Percentiles rank a stretch among this genome's conserved stretches.
phyloP scores from a whole-genome alignment of 805 yeast species.

The Candida rishiriensis region DNA sequence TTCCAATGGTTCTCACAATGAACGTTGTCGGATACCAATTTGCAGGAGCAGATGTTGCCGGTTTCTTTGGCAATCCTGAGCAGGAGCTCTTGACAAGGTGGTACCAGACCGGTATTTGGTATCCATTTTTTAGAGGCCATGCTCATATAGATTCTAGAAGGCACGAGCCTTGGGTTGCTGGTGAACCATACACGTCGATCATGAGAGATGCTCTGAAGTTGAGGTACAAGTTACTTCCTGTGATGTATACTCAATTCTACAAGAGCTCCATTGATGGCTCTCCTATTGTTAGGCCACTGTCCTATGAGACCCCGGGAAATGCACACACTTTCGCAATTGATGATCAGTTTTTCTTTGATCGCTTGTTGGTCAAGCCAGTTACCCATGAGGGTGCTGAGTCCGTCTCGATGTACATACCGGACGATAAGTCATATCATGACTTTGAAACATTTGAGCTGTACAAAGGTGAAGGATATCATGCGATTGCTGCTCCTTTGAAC shows the following conservation, averaged over 20 bases:
- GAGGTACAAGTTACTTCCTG: slow-evolving; percentile 74
- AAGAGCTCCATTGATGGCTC: slow-evolving; percentile 55
- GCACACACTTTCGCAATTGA: slow-evolving; percentile 55
- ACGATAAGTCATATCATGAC: slow-evolving; percentile 52
- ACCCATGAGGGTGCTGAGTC: slow-evolving; percentile 45
- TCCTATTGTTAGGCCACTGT: slow-evolving; percentile 70
- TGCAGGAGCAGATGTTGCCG: slow-evolving; percentile 96
- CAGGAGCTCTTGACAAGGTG: slow-evolving; percentile 80
- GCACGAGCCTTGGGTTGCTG: slow-evolving; percentile 87
- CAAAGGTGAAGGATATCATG: slow-evolving; percentile 37
- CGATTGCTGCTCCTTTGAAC: slow-evolving; percentile 42
- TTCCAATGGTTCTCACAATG: slow-evolving; percentile 83
- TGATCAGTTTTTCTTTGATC: slow-evolving; percentile 78
- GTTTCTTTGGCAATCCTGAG: slow-evolving; percentile 88
- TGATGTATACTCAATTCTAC: slow-evolving; percentile 74
- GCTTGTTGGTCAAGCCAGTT: slow-evolving; percentile 75
- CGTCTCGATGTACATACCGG: slow-evolving; percentile 50
- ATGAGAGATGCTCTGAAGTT: slow-evolving; percentile 68
- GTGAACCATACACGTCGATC: slow-evolving; percentile 63
- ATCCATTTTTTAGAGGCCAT: slow-evolving; percentile 95
- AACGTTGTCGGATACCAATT: slow-evolving; percentile 87
- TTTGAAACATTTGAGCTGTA: slow-evolving; percentile 33
- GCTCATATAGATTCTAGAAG: slow-evolving; percentile 93
- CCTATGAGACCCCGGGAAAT: slow-evolving; percentile 50
- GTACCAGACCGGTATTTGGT: slow-evolving; percentile 95